Evolutionary conservation across 306 rosid species (phyloP), one percentile per base, ranked within the genome.

Genomic region (Trifolium dubium): DNA sequence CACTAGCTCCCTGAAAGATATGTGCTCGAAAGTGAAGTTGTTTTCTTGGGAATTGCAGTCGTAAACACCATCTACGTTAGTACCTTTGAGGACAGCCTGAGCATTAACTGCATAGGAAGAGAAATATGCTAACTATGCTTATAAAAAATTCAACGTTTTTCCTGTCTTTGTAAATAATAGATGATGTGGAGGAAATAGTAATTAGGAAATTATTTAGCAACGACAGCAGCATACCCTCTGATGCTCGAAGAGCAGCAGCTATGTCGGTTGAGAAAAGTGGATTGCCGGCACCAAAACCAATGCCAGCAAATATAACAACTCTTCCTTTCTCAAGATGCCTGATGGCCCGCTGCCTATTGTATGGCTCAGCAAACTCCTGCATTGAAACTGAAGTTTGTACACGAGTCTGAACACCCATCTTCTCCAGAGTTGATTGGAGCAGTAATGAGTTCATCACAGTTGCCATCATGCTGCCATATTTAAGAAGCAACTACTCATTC

Each of bases 251-350:
- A 70, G 92, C 92, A 4, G 92, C 87, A 53, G 86, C 88, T 53
- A 74, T 75, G 79, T 86, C 92, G 2, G 90, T 88, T 32, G 90
- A 71, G 77, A 86, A 88, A 28, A 81, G 84, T 55, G 85, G 80
- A 67, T 80, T 78, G 67, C 88, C 92, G 41, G 88, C 44, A 23
- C 90, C 88, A 60, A 80, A 80, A 82, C 88, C 87, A 65, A 77
- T 75, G 15, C 92, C 92, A 49, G 87, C 88, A 80, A 88, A 88
- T 72, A 88, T 86, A 55, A 88, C 90, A 18, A 88, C 92, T 73
- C 92, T 84, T 58, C 92, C 92, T 78, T 88, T 88, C 85, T 88
- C 88, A 23, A 88, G 88, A 88, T 88, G 92, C 71, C 90, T 83
- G 77, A 86, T 88, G 74, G 92, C 90, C 67, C 90, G 84, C 69